Evolutionary conservation across 768 basidiomycete species (phyloP), one percentile per base, ranked within the genome.

Genomic region (Crassisporium funariophilum): DNA sequence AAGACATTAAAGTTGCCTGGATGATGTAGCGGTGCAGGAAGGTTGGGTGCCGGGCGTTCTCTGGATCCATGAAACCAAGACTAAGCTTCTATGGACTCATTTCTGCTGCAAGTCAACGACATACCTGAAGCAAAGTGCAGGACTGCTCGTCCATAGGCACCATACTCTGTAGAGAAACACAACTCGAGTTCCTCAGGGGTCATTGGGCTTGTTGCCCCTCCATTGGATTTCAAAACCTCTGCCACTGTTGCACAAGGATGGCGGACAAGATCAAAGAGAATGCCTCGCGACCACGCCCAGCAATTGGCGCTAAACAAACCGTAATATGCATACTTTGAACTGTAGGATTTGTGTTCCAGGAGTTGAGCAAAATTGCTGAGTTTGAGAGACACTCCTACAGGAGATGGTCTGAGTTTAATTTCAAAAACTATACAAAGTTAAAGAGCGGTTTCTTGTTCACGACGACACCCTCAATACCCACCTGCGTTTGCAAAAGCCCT

Each of bases 121-220:
- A n/a, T n/a, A n/a, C n/a, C n/a, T n/a, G 45, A 46, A 5, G 25
- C 33, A 24, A 46, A 46, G 33, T 39, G 45, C 24, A 46, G 31
- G 22, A 46, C 17, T 1, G 21, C 35, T 22, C 36, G 22, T 4
- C 45, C 45, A 21, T 46, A 46, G 7, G 45, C 36, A 9, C 45
- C 45, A 15, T 39, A 46, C 23, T 46, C 16, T 13, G 45, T 46
- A 5, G 40, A 12, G 4, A 46, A 17, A 7, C 21, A 37, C 2
- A 46, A 29, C 25, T 39, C 27, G 21, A 46, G 11, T 11, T 46
- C 45, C n/a, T 46, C 37, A 15, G 21, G n/a, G 1, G 40, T n/a
- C 4, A 24, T 22, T 25, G 31, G n/a, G 11, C 11, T 25, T 12
- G n/a, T 27, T 11, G n/a, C 25, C 13, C 24, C 19, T 13, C 12